Base-by-base conservation (phyloP, 768 basidiomycete species). In the Pleurotus ostreatus region DNA sequence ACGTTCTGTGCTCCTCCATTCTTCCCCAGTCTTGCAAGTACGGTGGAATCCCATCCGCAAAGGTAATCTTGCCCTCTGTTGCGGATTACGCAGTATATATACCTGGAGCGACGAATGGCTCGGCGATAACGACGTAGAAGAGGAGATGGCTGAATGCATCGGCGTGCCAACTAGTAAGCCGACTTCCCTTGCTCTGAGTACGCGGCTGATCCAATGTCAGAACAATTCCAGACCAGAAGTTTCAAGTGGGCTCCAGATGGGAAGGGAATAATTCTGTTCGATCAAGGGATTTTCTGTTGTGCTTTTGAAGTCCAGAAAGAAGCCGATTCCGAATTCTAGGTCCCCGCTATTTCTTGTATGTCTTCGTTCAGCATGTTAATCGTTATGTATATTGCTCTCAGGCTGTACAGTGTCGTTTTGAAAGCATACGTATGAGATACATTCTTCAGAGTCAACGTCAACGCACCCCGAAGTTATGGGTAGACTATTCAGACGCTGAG, bases 101-200 rank as follows among this genome's bases (percentile, higher is more conserved):
- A 82, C 78, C 6, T 94, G 91, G 91, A 90, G 86, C 60, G 89
- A 91, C 59, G 90, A 92, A 63, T 91, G 88, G 88, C 70, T 83
- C 13, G 78, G 76, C 25, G 83, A 83, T 45, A 40, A 41, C 30
- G 60, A 77, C 3, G 73, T 72, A 16, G 79, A 80, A 44, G 85
- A 83, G 64, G 92, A 93, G 64, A 87, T 93, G 71, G 92, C 92
- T 2, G 94, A 96, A 68, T 95, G 92, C 62, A 82, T 95, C 34
- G 91, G 91, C 5, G 83, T 97, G 3, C 94, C 94, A 34, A 81
- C 88, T n/a, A 83, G 90, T 89, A 65, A 71, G 91, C 13, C 26
- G 39, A 20, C 58, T 64, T 58, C 57, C 30, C 57, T 63, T 18
- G 66, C 70, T 53, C 1, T 39, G 2, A 12, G 7, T 20, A 41